These are phyloP conservation scores for Aspergillus niger DNA, from an alignment of 2,329 filamentous ascomycete genomes.

Conservation along the genomic window DNA sequence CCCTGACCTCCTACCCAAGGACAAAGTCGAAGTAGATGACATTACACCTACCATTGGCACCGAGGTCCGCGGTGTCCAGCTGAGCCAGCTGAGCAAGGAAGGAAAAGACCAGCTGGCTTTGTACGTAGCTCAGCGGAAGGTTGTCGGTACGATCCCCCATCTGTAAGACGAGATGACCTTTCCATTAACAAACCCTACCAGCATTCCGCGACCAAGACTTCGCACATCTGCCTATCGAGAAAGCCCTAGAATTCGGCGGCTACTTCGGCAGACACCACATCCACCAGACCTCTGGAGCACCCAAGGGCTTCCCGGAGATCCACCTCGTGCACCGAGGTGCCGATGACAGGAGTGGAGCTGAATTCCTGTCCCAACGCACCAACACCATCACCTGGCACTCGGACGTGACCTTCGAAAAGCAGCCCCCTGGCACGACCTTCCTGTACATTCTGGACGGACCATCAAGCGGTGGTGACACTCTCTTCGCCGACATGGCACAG, in stretches of 20 bases:
- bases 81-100: constrained; percentile 66
- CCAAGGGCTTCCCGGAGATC: constrained; percentile 71
- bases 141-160: constrained; percentile 57
- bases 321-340: constrained; percentile 77
- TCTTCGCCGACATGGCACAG: constrained; percentile 77
- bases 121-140: constrained; percentile 57
- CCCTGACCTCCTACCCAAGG: constrained; percentile 64
- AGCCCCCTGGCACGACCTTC: constrained; percentile 89
- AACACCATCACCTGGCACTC: constrained; percentile 88
- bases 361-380: constrained; percentile 69
- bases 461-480: constrained; percentile 76
- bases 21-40: constrained; percentile 53
- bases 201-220: constrained; percentile 77
- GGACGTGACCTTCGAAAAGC: constrained; percentile 83
- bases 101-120: constrained; percentile 75
- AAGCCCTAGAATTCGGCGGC: constrained; percentile 68
- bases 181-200: constrained; percentile 17
- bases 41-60: constrained; percentile 74
- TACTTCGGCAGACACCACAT: constrained; percentile 84
- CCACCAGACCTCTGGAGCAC: constrained; percentile 75
- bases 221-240: constrained; percentile 67
- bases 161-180: neutral
- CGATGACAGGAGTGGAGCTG: constrained; percentile 60
- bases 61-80: constrained; percentile 70
- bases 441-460: constrained; percentile 84